phyloP scores from a whole-genome alignment of 1,284 basidiomycete species.

The Trichosporon coremiiforme region DNA sequence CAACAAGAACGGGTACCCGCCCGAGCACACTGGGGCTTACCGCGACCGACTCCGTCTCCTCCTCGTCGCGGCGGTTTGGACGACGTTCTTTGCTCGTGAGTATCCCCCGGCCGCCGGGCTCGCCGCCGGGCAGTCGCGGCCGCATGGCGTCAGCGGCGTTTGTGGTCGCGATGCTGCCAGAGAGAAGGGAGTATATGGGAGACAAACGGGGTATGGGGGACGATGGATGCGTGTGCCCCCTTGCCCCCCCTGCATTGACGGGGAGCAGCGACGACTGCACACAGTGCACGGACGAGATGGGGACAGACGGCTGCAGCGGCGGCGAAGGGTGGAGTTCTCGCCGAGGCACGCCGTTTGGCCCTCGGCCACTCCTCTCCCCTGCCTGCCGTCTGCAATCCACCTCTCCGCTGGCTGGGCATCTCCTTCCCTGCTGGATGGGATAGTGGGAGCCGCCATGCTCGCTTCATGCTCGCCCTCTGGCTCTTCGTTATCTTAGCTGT shows the following conservation, averaged over 20 bases:
- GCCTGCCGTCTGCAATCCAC: neutral
- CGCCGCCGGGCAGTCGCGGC: no score
- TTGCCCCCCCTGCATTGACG: no score
- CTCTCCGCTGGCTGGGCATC: neutral
- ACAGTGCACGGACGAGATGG: no score
- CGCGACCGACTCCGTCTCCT: slow-evolving; percentile 56
- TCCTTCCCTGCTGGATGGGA: no score
- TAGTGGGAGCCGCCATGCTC: no score
- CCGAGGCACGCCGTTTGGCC: neutral
- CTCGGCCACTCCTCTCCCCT: neutral
- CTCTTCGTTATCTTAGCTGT: no score
- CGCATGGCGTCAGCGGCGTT: no score
- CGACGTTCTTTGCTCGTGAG: slow-evolving; percentile 46
- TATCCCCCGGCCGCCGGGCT: slow-evolving; percentile 18
- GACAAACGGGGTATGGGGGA: neutral
- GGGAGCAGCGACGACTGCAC: neutral
- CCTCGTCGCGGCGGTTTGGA: slow-evolving; percentile 54
- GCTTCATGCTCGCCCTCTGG: no score
- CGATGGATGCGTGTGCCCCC: neutral
- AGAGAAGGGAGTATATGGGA: no score
- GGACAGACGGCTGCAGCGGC: no score
- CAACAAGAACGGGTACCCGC: slow-evolving; percentile 53
- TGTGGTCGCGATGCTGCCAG: no score
- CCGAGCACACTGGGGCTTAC: slow-evolving; percentile 42
- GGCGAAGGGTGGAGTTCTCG: neutral